Conservation (phyloP, 371 early-diverging fungal species). For the Paraphysoderma sedebokerense region DNA sequence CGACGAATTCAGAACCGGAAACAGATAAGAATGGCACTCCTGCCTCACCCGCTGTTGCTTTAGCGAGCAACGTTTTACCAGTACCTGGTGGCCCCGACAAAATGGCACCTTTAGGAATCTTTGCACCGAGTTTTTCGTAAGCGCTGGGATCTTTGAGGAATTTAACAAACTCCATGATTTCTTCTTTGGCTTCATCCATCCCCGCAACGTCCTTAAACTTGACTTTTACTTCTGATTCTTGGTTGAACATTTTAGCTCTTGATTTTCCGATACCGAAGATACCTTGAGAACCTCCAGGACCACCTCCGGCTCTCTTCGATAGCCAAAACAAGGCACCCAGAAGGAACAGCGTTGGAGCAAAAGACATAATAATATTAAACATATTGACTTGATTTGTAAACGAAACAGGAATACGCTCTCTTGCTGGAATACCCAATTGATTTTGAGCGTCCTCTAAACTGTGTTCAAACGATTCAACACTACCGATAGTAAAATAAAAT, state of each 20-base stretch:
- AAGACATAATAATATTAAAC: constrained; percentile 50
- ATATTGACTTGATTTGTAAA: constrained; percentile 63
- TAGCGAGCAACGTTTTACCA: constrained; percentile 61
- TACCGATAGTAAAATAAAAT: constrained; percentile 76
- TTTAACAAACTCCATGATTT: constrained; percentile 99
- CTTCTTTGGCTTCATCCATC: constrained; percentile 98
- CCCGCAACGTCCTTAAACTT: constrained; percentile 99
- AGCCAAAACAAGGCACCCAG: constrained; percentile 75
- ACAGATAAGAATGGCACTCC: constrained; percentile 94
- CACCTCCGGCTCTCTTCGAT: constrained; percentile 45
- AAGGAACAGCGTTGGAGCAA: constrained; percentile 82
- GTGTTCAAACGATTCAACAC: constrained; percentile 87
- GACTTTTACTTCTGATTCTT: constrained; percentile 85
- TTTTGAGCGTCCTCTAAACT: constrained; percentile 76
- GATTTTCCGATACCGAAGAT: constrained; percentile 95
- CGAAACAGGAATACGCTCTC: constrained; percentile 76
- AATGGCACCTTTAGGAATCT: constrained; percentile 99
- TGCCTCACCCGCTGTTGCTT: constrained; percentile 98
- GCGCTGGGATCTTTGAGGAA: constrained; percentile 93
- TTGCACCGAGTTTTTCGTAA: constrained; percentile 97
- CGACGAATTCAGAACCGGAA: constrained; percentile 98
- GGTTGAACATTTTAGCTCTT: constrained; percentile 88
- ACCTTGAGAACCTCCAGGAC: constrained; percentile 39
- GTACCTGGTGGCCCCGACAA: constrained; percentile 99
- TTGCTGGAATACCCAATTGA: constrained; percentile 74